Base-by-base conservation (phyloP, 2,329 filamentous ascomycete genomes). In the Xylariaceae sp. region DNA sequence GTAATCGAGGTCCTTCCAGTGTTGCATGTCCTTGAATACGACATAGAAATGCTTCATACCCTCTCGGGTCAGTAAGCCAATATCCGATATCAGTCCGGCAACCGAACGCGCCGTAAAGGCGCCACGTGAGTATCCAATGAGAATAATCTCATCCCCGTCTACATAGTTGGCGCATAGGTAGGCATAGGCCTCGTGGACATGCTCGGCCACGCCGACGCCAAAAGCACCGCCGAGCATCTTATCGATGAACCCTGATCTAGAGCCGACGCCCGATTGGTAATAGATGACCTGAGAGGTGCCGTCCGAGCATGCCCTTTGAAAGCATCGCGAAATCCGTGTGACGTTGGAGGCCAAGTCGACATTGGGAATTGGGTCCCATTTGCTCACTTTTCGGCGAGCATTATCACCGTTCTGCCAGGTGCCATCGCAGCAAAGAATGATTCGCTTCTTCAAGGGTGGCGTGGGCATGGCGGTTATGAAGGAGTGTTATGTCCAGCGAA, bases 131-230 rank as follows among this genome's bases (percentile, higher is more conserved):
- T 73, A 77, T 3, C 72, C 73, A 18, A 75, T 52, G 18, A 76
- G 60, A 29, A 73, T 55, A 30, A 77, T 72, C 41, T 75, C 67
- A 40, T 77, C 73, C 3, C 71, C 71, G 33, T 68, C 64, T 34
- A 64, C 63, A 45, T 78, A 79, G 54, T 80, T 80, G 45, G 70
- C 67, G 35, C 72, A 77, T 2, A 80, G 58, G 47, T 78, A 80
- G 4, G 68, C 64, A 47, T 81, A 81, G 2, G 74, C 71, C 50
- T 79, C 75, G 10, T 74, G 68, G 33, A 81, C 67, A 36, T 80
- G 45, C 48, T 75, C 70, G 17, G 65, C 60, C 26, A 77, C 65
- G 1, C 73, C 72, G 12, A 63, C 53, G 3, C 73, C 72, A 45
- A 76, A 73, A 3, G 70, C 67, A 27, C 73, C 73, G 5, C 72